These are phyloP conservation scores for Pseudevernia furfuracea DNA, from an alignment of 495 filamentous ascomycete species.

Conservation along the genomic window DNA sequence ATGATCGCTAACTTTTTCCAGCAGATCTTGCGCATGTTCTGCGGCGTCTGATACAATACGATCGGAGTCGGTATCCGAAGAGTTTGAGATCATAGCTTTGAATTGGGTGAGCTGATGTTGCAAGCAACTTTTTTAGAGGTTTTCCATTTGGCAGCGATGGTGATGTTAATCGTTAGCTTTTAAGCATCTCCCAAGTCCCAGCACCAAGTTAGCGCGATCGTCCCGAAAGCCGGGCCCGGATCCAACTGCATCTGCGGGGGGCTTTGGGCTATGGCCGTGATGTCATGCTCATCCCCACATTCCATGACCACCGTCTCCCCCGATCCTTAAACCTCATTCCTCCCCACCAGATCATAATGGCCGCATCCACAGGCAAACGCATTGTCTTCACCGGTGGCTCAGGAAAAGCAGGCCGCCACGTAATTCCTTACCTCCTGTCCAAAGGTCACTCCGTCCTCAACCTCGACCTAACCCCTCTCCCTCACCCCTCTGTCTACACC, in stretches of 20 bases:
- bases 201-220: not conserved
- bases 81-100: not conserved
- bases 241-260: not conserved
- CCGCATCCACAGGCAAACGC: slow-evolving; percentile 31
- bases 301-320: not conserved
- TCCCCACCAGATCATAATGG: slow-evolving; percentile 8
- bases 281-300: not conserved
- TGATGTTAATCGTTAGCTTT: not conserved
- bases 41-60: not conserved
- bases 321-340: not conserved
- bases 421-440: slow-evolving; percentile 46
- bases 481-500: slow-evolving; percentile 45
- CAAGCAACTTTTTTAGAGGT: not conserved
- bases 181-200: too few species aligned
- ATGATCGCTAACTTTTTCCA: not conserved
- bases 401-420: slow-evolving; percentile 53
- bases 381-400: slow-evolving; percentile 53
- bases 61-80: not conserved
- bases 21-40: too few species aligned
- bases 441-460: slow-evolving; percentile 51
- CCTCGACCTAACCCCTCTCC: slow-evolving; percentile 46
- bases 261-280: not conserved
- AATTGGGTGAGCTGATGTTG: not conserved
- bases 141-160: not conserved
- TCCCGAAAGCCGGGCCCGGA: not conserved